Conservation (phyloP, 345 rosid genomes). For the Citrus hindsii region DNA sequence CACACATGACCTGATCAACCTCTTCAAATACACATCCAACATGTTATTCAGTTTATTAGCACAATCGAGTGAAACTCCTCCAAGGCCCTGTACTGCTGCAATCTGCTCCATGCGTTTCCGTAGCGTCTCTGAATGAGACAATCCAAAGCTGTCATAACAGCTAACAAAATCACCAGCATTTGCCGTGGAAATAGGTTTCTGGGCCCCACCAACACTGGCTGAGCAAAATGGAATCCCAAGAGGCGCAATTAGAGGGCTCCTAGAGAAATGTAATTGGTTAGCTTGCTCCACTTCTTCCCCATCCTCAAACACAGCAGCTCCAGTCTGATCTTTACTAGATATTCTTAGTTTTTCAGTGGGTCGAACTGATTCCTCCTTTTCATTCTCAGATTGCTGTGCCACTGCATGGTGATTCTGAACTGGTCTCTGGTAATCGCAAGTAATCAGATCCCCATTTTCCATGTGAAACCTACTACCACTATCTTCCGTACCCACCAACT, state of each 20-base stretch:
- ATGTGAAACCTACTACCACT: constrained; percentile 32
- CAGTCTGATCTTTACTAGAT: constrained; percentile 39
- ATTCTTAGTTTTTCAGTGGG: constrained; percentile 31
- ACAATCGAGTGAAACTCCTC: constrained; percentile 79
- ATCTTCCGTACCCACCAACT: constrained; percentile 49
- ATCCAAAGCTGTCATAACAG: constrained; percentile 61
- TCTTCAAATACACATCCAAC: constrained; percentile 81
- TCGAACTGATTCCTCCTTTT: constrained; percentile 40
- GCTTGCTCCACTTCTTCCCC: constrained; percentile 53
- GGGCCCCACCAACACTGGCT: constrained; percentile 63
- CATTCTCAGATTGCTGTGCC: constrained; percentile 53
- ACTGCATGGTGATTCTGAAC: constrained; percentile 40
- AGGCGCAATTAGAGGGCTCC: constrained; percentile 63
- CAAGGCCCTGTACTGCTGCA: constrained; percentile 73
- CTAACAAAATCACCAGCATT: constrained; percentile 38
- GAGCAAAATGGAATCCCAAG: constrained; percentile 74
- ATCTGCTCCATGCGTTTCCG: constrained; percentile 79
- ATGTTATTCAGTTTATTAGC: constrained; percentile 63
- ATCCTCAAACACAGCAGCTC: constrained; percentile 37
- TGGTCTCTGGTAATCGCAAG: constrained; percentile 65
- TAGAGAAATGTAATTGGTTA: constrained; percentile 35
- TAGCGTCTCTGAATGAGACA: constrained; percentile 61
- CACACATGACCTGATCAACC: constrained; percentile 67
- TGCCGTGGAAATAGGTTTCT: constrained; percentile 43
- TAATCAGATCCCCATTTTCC: constrained; percentile 66